A percentile compares a stretch with the other conserved stretches of the same genome.
phyloP scores from a whole-genome alignment of 768 basidiomycete species.

The Hemileccinum impolitum region DNA sequence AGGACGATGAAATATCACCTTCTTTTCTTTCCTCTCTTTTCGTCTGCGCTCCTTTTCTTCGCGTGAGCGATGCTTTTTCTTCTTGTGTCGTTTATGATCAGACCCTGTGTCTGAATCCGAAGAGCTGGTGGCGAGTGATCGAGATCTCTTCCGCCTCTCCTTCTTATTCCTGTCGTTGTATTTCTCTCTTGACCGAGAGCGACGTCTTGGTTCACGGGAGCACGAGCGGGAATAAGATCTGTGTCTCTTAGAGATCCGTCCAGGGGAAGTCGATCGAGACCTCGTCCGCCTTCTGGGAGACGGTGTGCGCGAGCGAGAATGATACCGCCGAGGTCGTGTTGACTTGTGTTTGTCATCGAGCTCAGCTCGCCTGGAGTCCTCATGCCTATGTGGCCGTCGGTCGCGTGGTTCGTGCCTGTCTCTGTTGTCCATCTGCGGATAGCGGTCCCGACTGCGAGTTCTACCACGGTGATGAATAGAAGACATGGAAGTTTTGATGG shows the following conservation, averaged over 20 bases:
- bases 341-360: slow-evolving; percentile 7
- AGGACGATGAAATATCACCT: slow-evolving; percentile 36
- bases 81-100: slow-evolving; percentile 38
- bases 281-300: slow-evolving; percentile 20
- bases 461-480: slow-evolving; percentile 21
- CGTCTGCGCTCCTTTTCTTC: slow-evolving; percentile 51
- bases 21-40: slow-evolving; percentile 70
- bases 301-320: slow-evolving; percentile 23
- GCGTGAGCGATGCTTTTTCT: slow-evolving; percentile 45
- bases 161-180: slow-evolving; percentile 21
- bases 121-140: slow-evolving; percentile 42
- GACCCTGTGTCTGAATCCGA: slow-evolving; percentile 33
- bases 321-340: slow-evolving; percentile 3
- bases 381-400: slow-evolving; percentile 15
- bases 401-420: slow-evolving; percentile 19
- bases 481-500: slow-evolving; percentile 16
- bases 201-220: slow-evolving; percentile 26
- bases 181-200: slow-evolving; percentile 36
- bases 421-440: slow-evolving; percentile 10
- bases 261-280: slow-evolving; percentile 26
- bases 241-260: slow-evolving; percentile 11
- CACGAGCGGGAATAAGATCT: slow-evolving; percentile 25
- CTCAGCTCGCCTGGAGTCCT: slow-evolving; percentile 12
- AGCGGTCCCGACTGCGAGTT: slow-evolving; percentile 19
- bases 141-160: slow-evolving; percentile 31